Base-by-base conservation (phyloP, 2,329 filamentous ascomycete genomes). In the Fusarium papillatum region DNA sequence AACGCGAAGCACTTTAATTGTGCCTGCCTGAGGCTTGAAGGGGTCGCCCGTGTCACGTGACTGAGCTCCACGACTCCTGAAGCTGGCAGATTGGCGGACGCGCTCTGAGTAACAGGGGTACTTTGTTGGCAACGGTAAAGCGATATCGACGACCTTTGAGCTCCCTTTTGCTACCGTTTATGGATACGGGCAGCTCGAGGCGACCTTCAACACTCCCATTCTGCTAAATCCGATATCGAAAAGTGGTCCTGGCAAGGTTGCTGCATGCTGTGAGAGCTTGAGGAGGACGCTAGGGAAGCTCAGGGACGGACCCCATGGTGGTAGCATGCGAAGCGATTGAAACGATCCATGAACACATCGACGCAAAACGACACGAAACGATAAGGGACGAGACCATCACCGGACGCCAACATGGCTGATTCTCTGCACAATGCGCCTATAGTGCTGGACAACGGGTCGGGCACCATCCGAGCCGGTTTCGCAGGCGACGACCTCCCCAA, bases 381-480 rank as follows among this genome's bases (percentile, higher is more conserved):
- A 24, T 61, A 66, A 60, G 60, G 62, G 62, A 41, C 53, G 63
- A 65, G 55, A 64, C 14, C 29, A 43, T 39, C n/a, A 43, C 16
- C 34, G 24, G 31, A 68, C 34, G 66, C 67, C 60, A 80, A 39
- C 64, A 91, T 92, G 90, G 85, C 89, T 73, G 90, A 92, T 76
- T 88, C 88, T 69, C 92, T 98, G 68, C 97, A 98, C 89, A 99
- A 99, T 89, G 96, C 95, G 78, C 96, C 97, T 71, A 98, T 99
- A 85, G 97, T 99, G 83, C 94, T 99, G 82, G 97, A 99, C 91
- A 99, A 99, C 87, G 97, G 97, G 81, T 98, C 96, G 78, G 97
- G 97, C 77, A 99, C 97, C 7, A 98, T 99, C 83, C 92, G 97
- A 83, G 97, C 97, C 66, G 97, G 97, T 26, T 99, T 98, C 83